These are phyloP conservation scores for Sabuloglossum arenarium DNA, from an alignment of 495 filamentous ascomycete genomes.

Conservation along the genomic window DNA sequence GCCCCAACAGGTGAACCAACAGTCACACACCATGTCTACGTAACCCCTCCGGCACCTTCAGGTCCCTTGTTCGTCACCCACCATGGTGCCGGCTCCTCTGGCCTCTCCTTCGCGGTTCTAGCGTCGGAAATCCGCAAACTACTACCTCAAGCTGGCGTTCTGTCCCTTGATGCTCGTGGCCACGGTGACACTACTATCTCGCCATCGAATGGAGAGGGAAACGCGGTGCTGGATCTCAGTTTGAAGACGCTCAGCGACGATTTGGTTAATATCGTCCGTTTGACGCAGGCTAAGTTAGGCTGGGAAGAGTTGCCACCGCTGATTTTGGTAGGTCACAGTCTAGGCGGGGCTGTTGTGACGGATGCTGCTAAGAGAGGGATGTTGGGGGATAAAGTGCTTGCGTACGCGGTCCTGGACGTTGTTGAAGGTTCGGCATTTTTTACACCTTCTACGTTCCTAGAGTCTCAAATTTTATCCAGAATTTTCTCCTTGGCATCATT, in stretches of 20 bases:
- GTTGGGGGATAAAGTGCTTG: slow-evolving; percentile 48
- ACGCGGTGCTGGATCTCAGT: slow-evolving; percentile 31
- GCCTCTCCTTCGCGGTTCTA: slow-evolving; percentile 68
- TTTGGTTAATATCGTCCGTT: slow-evolving; percentile 42
- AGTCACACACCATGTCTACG: slow-evolving; percentile 65
- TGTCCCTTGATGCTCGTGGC: slow-evolving; percentile 67
- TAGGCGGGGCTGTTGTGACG: slow-evolving; percentile 88
- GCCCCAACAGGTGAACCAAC: neutral
- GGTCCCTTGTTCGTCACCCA: slow-evolving; percentile 76
- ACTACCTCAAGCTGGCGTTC: slow-evolving; percentile 60
- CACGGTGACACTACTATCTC: slow-evolving; percentile 52
- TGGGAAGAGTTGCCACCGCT: slow-evolving; percentile 58
- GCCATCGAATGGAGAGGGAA: slow-evolving; percentile 14
- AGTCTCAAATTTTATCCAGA: slow-evolving; percentile 15
- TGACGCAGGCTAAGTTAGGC: slow-evolving; percentile 38
- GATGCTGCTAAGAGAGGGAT: slow-evolving; percentile 48
- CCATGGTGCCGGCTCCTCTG: slow-evolving; percentile 79
- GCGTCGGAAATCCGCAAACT: slow-evolving; percentile 53
- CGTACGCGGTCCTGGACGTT: slow-evolving; percentile 84
- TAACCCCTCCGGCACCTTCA: slow-evolving; percentile 34
- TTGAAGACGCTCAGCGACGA: slow-evolving; percentile 53
- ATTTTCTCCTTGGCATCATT: neutral
- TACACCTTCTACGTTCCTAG: too few species aligned
- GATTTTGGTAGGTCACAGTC: slow-evolving; percentile 77
- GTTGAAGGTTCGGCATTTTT: slow-evolving; percentile 78